phyloP scores from a whole-genome alignment of 257 asterid genomes.

The Petunia axillaris region DNA sequence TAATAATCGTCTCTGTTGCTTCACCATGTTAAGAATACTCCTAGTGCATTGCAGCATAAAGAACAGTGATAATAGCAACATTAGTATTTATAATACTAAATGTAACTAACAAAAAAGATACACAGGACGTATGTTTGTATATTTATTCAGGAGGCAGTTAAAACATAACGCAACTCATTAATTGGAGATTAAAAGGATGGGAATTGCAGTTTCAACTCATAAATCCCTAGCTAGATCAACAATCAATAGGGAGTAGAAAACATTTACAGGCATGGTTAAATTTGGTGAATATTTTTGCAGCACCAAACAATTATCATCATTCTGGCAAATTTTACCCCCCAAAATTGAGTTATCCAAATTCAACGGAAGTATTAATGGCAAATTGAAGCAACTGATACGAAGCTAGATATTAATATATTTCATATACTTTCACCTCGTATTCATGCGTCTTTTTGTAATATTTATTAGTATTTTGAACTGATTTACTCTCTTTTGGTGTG shows the following conservation, averaged over 20 bases:
- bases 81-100: neutral
- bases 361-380: neutral
- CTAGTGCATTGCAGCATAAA: neutral
- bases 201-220: neutral
- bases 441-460: too few species aligned
- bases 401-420: too few species aligned
- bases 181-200: neutral
- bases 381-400: neutral
- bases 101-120: neutral
- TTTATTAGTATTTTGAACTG: too few species aligned
- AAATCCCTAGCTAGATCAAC: neutral
- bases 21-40: neutral
- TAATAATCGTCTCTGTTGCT: neutral
- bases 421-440: too few species aligned
- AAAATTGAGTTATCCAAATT: neutral
- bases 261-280: neutral
- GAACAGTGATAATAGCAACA: neutral
- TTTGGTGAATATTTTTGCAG: neutral
- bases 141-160: neutral
- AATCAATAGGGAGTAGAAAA: neutral
- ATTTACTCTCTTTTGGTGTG: too few species aligned
- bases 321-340: neutral
- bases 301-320: neutral
- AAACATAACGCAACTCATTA: neutral
- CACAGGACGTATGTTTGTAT: neutral